Evolutionary conservation across 495 filamentous ascomycete species (phyloP), one percentile per base, ranked within the genome.

Genomic region (Halenospora varia): DNA sequence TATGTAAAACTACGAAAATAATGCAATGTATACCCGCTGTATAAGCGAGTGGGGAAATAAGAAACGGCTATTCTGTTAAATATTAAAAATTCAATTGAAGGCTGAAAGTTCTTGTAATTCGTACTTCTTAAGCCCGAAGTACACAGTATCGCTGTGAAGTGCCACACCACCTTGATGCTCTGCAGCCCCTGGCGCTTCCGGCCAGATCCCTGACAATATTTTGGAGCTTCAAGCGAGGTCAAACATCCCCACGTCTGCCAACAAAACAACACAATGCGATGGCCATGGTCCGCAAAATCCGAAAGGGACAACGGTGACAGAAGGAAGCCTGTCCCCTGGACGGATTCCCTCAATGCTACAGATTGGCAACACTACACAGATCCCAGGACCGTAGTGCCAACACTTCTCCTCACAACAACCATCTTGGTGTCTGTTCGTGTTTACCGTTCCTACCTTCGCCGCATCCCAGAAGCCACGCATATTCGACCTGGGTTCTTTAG

Each of bases 391-490:
- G 71, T 92, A 62, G 65, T 89, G 18, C 80, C 88, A 3, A 85
- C 86, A 1, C 54, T 85, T 17, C 73, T 91, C n/a, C 81, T 92
- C 13, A 90, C 89, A 10, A 77, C 79, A 22, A 77, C 82, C 4
- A 82, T 84, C 10, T 68, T 96, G 11, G 66, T 79, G 17, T 71
- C 78, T 20, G 66, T 85, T 24, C 76, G 78, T 50, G 63, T 93
- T 55, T 91, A 89, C 68, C 81, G 84, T 17, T 77, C 78, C 18
- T 95, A 88, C 68, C 76, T 97, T 9, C 88, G 89, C 41, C 89
- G 94, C 26, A 84, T 97, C 53, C 90, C 88, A 51, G 84, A 79
- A 51, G 83, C 88, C 19, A 71, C 76, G 4, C 75, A 88, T 61
- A 92, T 98, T 64, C 79, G 80, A 53, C 82, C 88, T 1, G 73